Percentiles rank a stretch among this genome's conserved stretches.
Conservation (phyloP, 1,139 yeast species). For the Lizanozyma gosingica region DNA sequence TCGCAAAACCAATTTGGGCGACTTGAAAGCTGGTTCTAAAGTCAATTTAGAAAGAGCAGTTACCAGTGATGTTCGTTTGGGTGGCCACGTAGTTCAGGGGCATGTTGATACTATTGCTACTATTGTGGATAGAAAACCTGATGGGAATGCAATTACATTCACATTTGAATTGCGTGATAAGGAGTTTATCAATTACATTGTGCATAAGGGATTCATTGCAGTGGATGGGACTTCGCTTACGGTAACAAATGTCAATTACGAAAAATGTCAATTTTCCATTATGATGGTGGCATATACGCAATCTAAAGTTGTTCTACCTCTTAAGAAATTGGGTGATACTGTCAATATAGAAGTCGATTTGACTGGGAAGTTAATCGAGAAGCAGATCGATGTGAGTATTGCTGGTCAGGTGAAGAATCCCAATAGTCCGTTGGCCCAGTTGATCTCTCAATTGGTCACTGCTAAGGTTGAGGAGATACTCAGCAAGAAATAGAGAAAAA, state of each 20-base stretch:
- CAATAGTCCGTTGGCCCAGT: conserved; percentile 22
- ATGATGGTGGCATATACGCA: conserved; percentile 94
- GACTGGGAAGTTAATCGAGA: conserved; percentile 84
- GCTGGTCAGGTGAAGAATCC: conserved; percentile 44
- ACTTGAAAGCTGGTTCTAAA: conserved; percentile 42
- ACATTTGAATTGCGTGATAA: conserved; percentile 65
- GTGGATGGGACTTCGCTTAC: conserved; percentile 94
- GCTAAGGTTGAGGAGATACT: neutral
- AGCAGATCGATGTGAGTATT: conserved; percentile 59
- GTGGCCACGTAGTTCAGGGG: conserved; percentile 97
- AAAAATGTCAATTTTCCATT: conserved; percentile 55
- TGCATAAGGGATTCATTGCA: conserved; percentile 87
- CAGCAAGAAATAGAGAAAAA: neutral
- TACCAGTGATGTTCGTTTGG: conserved; percentile 70
- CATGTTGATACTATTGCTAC: conserved; percentile 87
- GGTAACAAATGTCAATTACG: conserved; percentile 64
- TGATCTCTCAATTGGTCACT: neutral
- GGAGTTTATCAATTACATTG: conserved; percentile 66
- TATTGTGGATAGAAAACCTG: conserved; percentile 45
- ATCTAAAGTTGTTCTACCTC: conserved; percentile 64
- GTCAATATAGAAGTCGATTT: conserved; percentile 93
- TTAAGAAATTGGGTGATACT: conserved; percentile 48
- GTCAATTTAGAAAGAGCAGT: conserved; percentile 93
- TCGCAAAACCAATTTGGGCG: conserved; percentile 69
- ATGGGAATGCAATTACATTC: conserved; percentile 72